Evolutionary conservation across 768 basidiomycete species (phyloP).

Genomic region (Hygrocybe coccinea): DNA sequence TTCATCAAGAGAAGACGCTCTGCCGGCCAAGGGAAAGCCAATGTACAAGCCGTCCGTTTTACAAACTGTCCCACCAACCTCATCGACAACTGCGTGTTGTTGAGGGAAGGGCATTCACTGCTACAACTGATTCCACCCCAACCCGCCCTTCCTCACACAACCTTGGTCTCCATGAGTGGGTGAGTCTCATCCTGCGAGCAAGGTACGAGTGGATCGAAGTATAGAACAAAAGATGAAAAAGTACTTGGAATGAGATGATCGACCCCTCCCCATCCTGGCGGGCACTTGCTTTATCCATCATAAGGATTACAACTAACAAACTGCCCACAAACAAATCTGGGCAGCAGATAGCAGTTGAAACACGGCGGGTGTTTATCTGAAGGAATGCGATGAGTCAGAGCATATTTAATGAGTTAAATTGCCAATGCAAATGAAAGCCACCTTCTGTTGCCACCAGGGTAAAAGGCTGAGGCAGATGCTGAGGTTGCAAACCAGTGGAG

Average conservation of each 20-base stretch:
- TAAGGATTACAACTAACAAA: conserved; percentile 86
- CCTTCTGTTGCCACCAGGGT: neutral
- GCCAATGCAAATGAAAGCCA: neutral
- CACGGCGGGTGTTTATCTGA: conserved; percentile 74
- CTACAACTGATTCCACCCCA: conserved; percentile 98
- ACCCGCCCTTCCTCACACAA: conserved; percentile 79
- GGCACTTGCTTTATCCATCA: conserved; percentile 95
- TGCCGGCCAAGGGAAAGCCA: conserved; percentile 64
- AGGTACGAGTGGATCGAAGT: neutral
- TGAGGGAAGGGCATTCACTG: conserved; percentile 45
- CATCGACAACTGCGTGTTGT: neutral
- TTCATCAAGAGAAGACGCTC: conserved; percentile 34
- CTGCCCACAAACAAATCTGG: conserved; percentile 88
- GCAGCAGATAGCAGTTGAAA: conserved; percentile 95
- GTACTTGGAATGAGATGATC: conserved; percentile 91
- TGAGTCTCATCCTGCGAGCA: conserved; percentile 75
- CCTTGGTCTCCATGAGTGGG: conserved; percentile 83
- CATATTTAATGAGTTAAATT: neutral
- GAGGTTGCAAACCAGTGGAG: neutral
- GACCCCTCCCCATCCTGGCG: conserved; percentile 95
- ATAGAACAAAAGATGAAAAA: neutral
- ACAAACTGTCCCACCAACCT: conserved; percentile 60
- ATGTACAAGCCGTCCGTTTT: conserved; percentile 73
- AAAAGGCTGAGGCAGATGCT: neutral
- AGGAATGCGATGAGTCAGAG: neutral